A percentile compares a stretch with the other conserved stretches of the same genome.
These are phyloP conservation scores for Corymbia maculata DNA, from an alignment of 345 rosid genomes.

Conservation along the genomic window DNA sequence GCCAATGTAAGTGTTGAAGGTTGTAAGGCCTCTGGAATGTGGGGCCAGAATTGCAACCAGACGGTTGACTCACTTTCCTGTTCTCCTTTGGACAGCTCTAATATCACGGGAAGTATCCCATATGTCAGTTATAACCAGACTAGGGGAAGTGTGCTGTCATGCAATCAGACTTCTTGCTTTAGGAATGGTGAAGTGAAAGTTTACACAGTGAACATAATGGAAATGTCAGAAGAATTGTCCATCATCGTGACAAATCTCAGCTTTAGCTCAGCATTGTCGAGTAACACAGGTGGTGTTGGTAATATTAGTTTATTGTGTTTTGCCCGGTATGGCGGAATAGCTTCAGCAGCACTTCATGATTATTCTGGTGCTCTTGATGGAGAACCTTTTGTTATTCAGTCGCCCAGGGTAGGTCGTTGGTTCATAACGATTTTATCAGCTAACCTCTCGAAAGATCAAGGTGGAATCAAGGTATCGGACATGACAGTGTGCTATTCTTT, in stretches of 20 bases:
- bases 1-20: slow-evolving; percentile 86
- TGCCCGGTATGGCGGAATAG: slow-evolving; percentile 73
- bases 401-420: slow-evolving; percentile 81
- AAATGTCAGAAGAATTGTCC: slow-evolving; percentile 49
- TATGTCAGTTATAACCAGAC: slow-evolving; percentile 9
- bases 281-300: slow-evolving; percentile 8
- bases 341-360: slow-evolving; percentile 56
- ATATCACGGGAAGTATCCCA: slow-evolving; percentile 4
- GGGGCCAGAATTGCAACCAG: slow-evolving; percentile 87
- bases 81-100: slow-evolving; percentile 30
- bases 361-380: slow-evolving; percentile 51
- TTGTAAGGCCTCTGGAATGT: slow-evolving; percentile 57
- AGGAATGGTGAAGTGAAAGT: slow-evolving; percentile 46
- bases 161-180: slow-evolving; percentile 51
- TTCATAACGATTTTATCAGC: slow-evolving; percentile 42
- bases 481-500: slow-evolving; percentile 62
- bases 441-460: slow-evolving; percentile 33
- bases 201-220: slow-evolving; percentile 53
- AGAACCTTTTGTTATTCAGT: slow-evolving; percentile 45
- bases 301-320: slow-evolving; percentile 42
- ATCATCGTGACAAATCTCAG: slow-evolving; percentile 31
- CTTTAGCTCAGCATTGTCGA: slow-evolving; percentile 15
- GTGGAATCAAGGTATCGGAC: slow-evolving; percentile 8
- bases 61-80: slow-evolving; percentile 63
- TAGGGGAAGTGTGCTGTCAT: slow-evolving; percentile 38